Evolutionary conservation across 1,284 basidiomycete genomes (phyloP).

Genomic region (Wolfiporia cocos): DNA sequence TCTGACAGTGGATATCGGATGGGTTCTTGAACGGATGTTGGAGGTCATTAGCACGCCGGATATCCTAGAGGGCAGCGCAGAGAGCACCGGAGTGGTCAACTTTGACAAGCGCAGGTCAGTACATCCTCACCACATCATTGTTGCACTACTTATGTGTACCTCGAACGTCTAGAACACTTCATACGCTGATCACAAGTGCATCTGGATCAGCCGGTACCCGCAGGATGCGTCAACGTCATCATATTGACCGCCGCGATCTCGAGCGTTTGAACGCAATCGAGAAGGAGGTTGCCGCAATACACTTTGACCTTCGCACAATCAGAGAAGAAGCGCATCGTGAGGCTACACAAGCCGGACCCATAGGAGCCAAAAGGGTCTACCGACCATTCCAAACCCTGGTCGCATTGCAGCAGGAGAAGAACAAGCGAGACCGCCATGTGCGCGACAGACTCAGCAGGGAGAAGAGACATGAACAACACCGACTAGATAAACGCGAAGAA

Average conservation of each 20-base stretch:
- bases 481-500: conserved; percentile 66
- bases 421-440: conserved; percentile 63
- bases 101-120: conserved; percentile 74
- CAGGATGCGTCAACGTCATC: conserved; percentile 41
- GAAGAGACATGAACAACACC: conserved; percentile 64
- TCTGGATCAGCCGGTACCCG: conserved; percentile 36
- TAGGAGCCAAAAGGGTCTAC: conserved; percentile 41
- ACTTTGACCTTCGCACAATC: conserved; percentile 63
- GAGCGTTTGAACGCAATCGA: conserved; percentile 72
- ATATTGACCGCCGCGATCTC: conserved; percentile 58
- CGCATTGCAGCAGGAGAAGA: conserved; percentile 67
- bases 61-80: conserved; percentile 50
- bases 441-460: conserved; percentile 66
- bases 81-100: conserved; percentile 59
- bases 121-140: conserved; percentile 1
- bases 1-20: conserved; percentile 70
- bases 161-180: conserved; percentile 46
- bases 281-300: conserved; percentile 48
- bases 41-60: conserved; percentile 73
- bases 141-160: not conserved
- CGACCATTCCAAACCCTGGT: conserved; percentile 67
- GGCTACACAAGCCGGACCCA: conserved; percentile 33
- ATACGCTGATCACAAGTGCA: conserved; percentile 53
- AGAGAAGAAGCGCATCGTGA: conserved; percentile 70
- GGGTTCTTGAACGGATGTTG: conserved; percentile 73